Conservation (phyloP, 345 rosid genomes). For the Cardamine resedifolia region DNA sequence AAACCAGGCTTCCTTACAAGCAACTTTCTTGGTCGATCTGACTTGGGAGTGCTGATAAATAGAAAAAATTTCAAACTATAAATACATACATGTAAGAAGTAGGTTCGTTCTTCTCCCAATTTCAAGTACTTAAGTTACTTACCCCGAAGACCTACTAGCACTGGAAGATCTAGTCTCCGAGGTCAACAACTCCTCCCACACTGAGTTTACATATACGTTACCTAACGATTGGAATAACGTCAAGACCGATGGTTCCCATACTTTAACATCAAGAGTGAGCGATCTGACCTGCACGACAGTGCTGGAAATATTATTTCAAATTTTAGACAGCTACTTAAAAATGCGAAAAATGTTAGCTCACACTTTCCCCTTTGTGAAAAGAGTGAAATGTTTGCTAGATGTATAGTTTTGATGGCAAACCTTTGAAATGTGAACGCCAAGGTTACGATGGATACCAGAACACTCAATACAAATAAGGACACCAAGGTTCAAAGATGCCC, state of each 20-base stretch:
- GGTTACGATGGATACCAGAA: slow-evolving; percentile 82
- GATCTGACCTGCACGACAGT: slow-evolving; percentile 63
- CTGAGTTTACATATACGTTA: slow-evolving; percentile 61
- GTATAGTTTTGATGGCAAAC: slow-evolving; percentile 38
- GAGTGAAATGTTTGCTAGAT: slow-evolving; percentile 1
- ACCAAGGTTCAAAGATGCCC: slow-evolving; percentile 85
- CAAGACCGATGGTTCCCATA: slow-evolving; percentile 79
- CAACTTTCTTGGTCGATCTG: slow-evolving; percentile 48
- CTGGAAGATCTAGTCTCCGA: slow-evolving; percentile 39
- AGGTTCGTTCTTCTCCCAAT: slow-evolving; percentile 12
- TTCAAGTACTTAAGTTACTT: slow-evolving; percentile 32
- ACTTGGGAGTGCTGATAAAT: slow-evolving; percentile 43
- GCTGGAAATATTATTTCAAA: slow-evolving; percentile 5
- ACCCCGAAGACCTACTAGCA: slow-evolving; percentile 49
- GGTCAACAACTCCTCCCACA: slow-evolving; percentile 73
- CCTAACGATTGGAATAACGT: slow-evolving; percentile 75
- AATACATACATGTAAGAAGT: slow-evolving; percentile 20
- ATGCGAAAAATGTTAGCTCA: background rate
- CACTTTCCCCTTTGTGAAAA: slow-evolving; percentile 3
- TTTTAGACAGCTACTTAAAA: background rate
- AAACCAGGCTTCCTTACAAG: slow-evolving; percentile 56
- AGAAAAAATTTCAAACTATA: slow-evolving; percentile 29
- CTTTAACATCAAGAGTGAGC: slow-evolving; percentile 76
- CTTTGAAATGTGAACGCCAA: slow-evolving; percentile 83
- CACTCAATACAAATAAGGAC: slow-evolving; percentile 76